phyloP scores from a whole-genome alignment of 768 basidiomycete species.

The Russula sp. region DNA sequence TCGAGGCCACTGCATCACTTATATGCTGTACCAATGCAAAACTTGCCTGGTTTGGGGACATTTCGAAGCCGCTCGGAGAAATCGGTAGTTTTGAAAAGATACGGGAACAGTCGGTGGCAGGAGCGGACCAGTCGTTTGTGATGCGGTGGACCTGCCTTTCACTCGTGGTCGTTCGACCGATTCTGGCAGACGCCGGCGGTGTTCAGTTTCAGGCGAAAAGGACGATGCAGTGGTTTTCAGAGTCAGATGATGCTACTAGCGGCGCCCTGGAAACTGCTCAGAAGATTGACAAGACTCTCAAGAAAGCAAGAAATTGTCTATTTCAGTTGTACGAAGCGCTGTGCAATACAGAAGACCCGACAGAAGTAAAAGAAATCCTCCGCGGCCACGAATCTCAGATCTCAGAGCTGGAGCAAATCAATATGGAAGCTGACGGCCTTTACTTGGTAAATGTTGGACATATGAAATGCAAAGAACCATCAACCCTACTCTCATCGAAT shows the following conservation, averaged over 20 bases:
- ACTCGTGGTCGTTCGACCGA: background rate
- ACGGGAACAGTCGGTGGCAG: too few species aligned
- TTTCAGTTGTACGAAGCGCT: background rate
- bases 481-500: background rate
- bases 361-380: background rate
- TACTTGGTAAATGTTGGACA: fast-evolving
- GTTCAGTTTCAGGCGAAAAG: background rate
- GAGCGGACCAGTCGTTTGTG: background rate
- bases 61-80: background rate
- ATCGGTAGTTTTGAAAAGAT: background rate
- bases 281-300: background rate
- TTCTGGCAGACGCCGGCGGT: background rate
- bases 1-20: background rate
- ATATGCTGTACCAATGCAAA: background rate
- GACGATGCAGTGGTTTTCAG: background rate
- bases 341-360: background rate
- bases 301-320: background rate
- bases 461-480: background rate
- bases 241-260: background rate
- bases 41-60: background rate
- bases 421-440: background rate
- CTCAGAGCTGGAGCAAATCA: background rate
- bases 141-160: slow-evolving; percentile 5
- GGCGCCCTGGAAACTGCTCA: background rate
- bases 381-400: background rate